Conservation (phyloP, 1,139 yeast genomes). For the Candida sp. region DNA sequence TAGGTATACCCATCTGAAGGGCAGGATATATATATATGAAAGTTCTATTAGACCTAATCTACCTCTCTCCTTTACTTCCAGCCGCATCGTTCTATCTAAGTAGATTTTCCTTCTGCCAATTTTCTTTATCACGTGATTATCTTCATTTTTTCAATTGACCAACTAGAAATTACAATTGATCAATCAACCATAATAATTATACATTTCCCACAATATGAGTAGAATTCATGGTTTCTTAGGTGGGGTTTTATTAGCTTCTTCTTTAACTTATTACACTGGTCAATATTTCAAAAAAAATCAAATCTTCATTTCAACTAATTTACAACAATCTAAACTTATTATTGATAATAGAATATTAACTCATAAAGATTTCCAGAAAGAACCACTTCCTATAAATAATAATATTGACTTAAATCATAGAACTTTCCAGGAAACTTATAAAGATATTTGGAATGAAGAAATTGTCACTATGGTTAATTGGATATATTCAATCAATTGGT, state of each 20-base stretch:
- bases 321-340: slow-evolving; percentile 45
- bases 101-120: no score
- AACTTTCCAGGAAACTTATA: slow-evolving; percentile 54
- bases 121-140: no score
- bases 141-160: no score
- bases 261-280: slow-evolving; percentile 64
- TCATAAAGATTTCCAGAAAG: slow-evolving; percentile 31
- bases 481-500: slow-evolving; percentile 56
- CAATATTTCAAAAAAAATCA: slow-evolving; percentile 52
- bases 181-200: no score
- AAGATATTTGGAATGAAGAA: slow-evolving; percentile 83
- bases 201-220: no score
- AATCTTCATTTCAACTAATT: slow-evolving; percentile 41
- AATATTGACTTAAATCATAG: slow-evolving; percentile 17
- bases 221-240: slow-evolving; percentile 69
- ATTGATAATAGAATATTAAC: slow-evolving; percentile 49
- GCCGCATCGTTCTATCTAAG: no score
- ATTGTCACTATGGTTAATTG: slow-evolving; percentile 65
- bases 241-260: slow-evolving; percentile 65
- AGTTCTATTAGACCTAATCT: no score
- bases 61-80: no score
- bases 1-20: no score
- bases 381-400: slow-evolving; percentile 38
- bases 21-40: no score
- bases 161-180: no score